Percentiles rank a stretch among this genome's conserved stretches.
Conservation (phyloP, 2,329 filamentous ascomycete species). For the Aureobasidium sp. region DNA sequence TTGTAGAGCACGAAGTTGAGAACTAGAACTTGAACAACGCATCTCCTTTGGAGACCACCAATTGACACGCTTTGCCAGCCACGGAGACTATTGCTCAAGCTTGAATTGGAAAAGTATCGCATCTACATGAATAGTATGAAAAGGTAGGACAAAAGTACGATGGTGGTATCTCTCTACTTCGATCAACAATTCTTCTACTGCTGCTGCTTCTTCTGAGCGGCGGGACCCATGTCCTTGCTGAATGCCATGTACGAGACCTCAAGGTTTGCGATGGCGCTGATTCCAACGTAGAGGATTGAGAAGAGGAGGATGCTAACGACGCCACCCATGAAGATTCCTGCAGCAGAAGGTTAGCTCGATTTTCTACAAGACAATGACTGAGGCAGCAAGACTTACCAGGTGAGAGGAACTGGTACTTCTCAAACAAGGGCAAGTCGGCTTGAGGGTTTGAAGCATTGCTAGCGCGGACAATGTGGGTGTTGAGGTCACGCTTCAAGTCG, state of each 20-base stretch:
- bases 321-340: conserved; percentile 84
- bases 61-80: not conserved
- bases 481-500: conserved; percentile 62
- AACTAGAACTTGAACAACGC: too few relatives aligned
- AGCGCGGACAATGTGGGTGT: conserved; percentile 28
- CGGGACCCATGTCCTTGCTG: conserved; percentile 90
- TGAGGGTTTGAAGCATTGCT: conserved; percentile 28
- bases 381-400: not conserved
- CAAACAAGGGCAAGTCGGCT: conserved; percentile 56
- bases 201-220: conserved; percentile 69
- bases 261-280: conserved; percentile 68
- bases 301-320: conserved; percentile 63
- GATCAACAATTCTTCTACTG: not conserved
- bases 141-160: not conserved
- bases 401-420: conserved; percentile 83
- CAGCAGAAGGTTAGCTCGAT: not conserved
- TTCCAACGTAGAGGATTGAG: conserved; percentile 67
- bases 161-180: conserved; percentile 2
- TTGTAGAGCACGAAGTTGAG: too few relatives aligned
- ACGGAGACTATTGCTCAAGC: not conserved
- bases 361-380: not conserved
- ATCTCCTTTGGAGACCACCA: too few relatives aligned
- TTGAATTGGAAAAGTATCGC: not conserved
- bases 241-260: conserved; percentile 92
- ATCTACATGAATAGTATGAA: conserved; percentile 7